Conservation (phyloP, 2,329 filamentous ascomycete species). For the Penicillium hesseltinei region DNA sequence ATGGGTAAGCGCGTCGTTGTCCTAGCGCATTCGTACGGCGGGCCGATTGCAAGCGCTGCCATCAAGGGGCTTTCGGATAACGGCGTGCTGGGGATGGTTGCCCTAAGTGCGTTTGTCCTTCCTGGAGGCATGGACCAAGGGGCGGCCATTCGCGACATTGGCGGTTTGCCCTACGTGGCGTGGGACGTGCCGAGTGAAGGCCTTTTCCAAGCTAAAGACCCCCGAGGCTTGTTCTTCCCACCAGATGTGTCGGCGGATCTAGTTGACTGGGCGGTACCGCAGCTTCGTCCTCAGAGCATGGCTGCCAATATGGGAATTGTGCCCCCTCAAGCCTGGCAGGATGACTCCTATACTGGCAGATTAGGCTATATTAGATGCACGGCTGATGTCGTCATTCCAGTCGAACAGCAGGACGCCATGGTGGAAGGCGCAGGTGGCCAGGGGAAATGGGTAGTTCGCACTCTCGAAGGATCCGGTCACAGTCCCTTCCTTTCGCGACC, state of each 20-base stretch:
- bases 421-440: neutral
- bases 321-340: neutral
- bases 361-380: neutral
- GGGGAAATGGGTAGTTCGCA: neutral
- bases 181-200: neutral
- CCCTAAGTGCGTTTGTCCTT: neutral
- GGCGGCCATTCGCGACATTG: neutral
- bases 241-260: neutral
- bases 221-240: neutral
- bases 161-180: neutral
- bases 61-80: neutral
- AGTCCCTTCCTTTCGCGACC: neutral
- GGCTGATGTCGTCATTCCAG: neutral
- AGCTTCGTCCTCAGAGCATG: neutral
- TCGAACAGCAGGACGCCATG: neutral
- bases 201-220: neutral
- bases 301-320: neutral
- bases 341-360: neutral
- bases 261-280: neutral
- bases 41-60: neutral
- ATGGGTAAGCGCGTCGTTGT: neutral
- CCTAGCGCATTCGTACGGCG: constrained; percentile 1
- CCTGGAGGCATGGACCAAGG: neutral
- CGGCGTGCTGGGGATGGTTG: neutral
- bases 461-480: neutral